Percentiles rank a stretch among this genome's conserved stretches.
These are phyloP conservation scores for Quercus parvula DNA, from an alignment of 306 rosid genomes.

Conservation along the genomic window DNA sequence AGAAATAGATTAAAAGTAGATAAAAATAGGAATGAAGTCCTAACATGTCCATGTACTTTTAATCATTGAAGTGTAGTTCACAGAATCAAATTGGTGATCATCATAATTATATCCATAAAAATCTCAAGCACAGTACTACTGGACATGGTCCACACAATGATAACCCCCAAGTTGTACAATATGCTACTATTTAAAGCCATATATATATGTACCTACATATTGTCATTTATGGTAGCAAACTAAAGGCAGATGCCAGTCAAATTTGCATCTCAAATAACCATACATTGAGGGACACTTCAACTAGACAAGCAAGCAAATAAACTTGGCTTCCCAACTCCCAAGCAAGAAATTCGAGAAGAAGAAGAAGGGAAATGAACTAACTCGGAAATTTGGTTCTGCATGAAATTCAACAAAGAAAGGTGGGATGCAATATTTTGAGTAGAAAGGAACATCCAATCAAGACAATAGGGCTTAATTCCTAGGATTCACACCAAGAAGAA, in stretches of 20 bases:
- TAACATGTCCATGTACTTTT: background rate
- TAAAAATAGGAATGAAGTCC: background rate
- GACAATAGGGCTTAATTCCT: background rate
- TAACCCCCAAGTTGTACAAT: background rate
- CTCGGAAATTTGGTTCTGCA: background rate
- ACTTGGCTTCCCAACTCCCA: too few species aligned
- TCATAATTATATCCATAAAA: background rate
- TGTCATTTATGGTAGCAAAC: background rate
- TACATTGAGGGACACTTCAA: background rate
- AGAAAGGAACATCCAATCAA: background rate
- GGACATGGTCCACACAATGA: slow-evolving; percentile 44
- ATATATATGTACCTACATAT: background rate
- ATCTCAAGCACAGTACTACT: slow-evolving; percentile 19
- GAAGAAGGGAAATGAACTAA: background rate
- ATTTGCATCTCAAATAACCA: background rate
- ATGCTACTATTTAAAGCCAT: too few species aligned
- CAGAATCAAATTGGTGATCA: background rate
- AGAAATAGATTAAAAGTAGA: background rate
- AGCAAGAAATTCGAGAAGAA: background rate
- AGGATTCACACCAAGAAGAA: background rate
- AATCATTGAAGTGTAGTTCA: background rate
- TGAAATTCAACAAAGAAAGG: background rate
- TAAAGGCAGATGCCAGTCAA: background rate
- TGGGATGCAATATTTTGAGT: background rate
- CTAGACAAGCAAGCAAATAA: background rate